Percentiles rank a stretch among this genome's conserved stretches.
Conservation (phyloP, 2,329 filamentous ascomycete species). For the Cladosporium cucumerinum region DNA sequence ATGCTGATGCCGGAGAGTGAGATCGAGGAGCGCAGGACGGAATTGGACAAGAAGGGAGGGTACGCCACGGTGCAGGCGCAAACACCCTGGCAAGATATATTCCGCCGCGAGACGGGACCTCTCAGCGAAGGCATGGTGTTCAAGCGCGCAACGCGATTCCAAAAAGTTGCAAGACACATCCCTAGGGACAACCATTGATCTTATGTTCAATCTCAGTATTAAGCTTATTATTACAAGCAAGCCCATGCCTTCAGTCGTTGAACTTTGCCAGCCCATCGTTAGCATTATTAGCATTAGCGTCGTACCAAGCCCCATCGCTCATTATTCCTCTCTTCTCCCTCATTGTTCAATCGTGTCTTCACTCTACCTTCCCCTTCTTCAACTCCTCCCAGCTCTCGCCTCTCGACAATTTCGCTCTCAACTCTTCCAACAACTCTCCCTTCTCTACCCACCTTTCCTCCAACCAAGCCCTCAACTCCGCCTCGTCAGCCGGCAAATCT, state of each 20-base stretch:
- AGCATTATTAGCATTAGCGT: not conserved
- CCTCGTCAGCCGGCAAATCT: conserved; percentile 30
- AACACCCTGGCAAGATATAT: conserved; percentile 33
- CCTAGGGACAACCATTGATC: conserved; percentile 31
- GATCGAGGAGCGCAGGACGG: conserved; percentile 39
- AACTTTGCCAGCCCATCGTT: not conserved
- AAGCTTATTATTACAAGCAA: not conserved
- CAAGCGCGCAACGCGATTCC: conserved; percentile 26
- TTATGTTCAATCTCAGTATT: not conserved
- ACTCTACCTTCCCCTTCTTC: not conserved
- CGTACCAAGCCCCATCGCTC: not conserved
- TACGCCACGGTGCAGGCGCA: conserved; percentile 29
- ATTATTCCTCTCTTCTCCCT: not conserved
- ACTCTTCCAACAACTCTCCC: conserved; percentile 33
- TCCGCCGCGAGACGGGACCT: conserved; percentile 30
- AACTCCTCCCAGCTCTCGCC: not conserved
- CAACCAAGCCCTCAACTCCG: conserved; percentile 35
- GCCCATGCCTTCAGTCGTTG: not conserved
- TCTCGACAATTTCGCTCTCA: conserved; percentile 17
- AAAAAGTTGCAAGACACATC: conserved; percentile 29
- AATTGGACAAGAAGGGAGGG: conserved; percentile 27
- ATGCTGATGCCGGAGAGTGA: conserved; percentile 46
- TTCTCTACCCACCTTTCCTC: conserved; percentile 38
- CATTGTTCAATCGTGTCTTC: not conserved
- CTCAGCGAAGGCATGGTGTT: conserved; percentile 34